These are phyloP conservation scores for Uronychia setigera DNA, from an alignment of 73 alveolate genomes.

Conservation along the genomic window DNA sequence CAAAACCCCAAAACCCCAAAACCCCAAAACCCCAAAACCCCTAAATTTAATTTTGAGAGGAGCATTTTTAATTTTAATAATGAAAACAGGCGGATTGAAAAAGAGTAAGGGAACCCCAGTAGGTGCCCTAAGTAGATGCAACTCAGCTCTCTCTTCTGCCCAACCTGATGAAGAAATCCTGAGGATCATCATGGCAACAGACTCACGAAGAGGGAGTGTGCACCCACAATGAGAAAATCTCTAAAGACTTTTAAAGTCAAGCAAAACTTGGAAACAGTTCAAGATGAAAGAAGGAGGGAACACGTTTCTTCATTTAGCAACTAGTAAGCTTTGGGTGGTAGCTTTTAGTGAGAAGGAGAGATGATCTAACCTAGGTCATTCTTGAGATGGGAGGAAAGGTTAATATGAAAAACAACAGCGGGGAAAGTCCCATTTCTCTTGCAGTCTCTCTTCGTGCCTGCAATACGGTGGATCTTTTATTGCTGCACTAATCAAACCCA, in stretches of 20 bases:
- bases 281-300: constrained; percentile 11
- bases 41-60: constrained; percentile 6
- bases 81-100: background rate
- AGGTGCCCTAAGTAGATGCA: background rate
- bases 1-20: constrained; percentile 7
- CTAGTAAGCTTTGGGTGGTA: constrained; percentile 14
- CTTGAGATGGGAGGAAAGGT: constrained; percentile 37
- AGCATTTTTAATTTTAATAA: constrained; percentile 12
- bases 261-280: constrained; percentile 20
- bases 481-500: constrained; percentile 22
- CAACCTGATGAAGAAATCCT: too few relatives aligned
- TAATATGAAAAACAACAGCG: background rate
- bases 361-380: background rate
- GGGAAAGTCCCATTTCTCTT: background rate
- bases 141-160: background rate
- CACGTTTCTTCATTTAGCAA: constrained; percentile 11
- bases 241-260: background rate
- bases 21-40: background rate
- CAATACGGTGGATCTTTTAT: background rate
- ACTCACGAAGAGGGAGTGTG: too few relatives aligned
- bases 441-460: background rate
- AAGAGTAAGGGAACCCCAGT: background rate
- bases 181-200: too few relatives aligned
- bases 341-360: background rate
- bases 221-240: too few relatives aligned